Conservation (phyloP, 345 rosid genomes). For the Eutrema heterophyllum region DNA sequence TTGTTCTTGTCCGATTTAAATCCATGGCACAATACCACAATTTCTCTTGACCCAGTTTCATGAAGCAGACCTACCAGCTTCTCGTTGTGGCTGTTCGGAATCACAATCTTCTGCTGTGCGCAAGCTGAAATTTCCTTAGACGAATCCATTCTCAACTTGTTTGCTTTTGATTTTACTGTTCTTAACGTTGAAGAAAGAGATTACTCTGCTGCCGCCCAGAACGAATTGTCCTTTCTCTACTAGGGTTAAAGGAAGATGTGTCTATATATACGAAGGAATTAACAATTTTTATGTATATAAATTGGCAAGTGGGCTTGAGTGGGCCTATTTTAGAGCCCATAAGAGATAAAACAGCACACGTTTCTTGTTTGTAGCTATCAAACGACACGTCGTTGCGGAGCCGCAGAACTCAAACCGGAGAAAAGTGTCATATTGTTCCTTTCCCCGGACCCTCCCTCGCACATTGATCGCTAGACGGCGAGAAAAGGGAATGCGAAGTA, state of each 20-base stretch:
- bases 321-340: background rate
- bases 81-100: background rate
- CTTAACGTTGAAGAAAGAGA: background rate
- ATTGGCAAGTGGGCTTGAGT: background rate
- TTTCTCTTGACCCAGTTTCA: background rate
- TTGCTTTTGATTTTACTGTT: too few relatives aligned
- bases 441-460: slow-evolving; percentile 7
- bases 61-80: background rate
- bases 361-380: background rate
- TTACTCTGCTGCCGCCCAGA: too few relatives aligned
- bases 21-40: background rate
- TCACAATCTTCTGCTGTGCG: background rate
- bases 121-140: background rate
- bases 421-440: background rate
- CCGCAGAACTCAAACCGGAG: slow-evolving; percentile 2
- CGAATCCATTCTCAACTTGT: background rate
- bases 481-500: slow-evolving; percentile 10
- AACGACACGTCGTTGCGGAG: background rate
- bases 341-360: background rate
- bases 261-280: too few relatives aligned
- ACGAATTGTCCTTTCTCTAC: too few relatives aligned
- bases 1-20: background rate
- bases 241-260: background rate
- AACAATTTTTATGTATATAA: too few relatives aligned
- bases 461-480: background rate